phyloP scores from a whole-genome alignment of 371 early-diverging fungal species.

The Lichtheimia ramosa region DNA sequence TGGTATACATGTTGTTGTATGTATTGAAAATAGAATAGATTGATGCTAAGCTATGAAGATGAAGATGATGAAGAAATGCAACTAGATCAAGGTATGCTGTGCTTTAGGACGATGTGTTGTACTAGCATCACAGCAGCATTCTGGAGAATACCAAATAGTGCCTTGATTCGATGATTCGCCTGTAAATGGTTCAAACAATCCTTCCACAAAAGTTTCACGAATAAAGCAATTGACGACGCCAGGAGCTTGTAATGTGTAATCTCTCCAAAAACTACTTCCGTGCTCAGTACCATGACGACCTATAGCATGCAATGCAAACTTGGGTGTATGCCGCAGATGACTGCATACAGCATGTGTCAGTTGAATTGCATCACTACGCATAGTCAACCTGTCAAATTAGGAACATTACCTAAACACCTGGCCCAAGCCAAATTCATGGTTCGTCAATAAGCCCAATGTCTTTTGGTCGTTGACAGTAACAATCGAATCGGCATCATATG shows the following conservation, averaged over 20 bases:
- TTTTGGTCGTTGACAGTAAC: conserved; percentile 33
- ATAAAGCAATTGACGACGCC: conserved; percentile 41
- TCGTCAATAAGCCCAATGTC: conserved; percentile 35
- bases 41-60: neutral
- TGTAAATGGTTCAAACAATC: conserved; percentile 30
- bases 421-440: conserved; percentile 48
- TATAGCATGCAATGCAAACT: conserved; percentile 38
- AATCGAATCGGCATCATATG: conserved; percentile 45
- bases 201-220: conserved; percentile 44
- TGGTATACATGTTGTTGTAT: too few species aligned
- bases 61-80: neutral
- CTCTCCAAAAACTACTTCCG: conserved; percentile 49
- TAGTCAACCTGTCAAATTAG: too few species aligned
- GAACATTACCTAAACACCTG: conserved; percentile 44
- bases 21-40: too few species aligned
- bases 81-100: neutral
- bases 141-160: conserved; percentile 9
- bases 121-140: too few species aligned
- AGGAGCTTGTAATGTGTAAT: conserved; percentile 37
- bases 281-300: conserved; percentile 41
- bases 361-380: too few species aligned
- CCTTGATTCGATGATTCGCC: conserved; percentile 5
- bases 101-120: too few species aligned
- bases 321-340: conserved; percentile 35
- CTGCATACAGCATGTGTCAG: conserved; percentile 9